These are phyloP conservation scores for Glycyrrhiza uralensis DNA, from an alignment of 306 rosid species.

Conservation along the genomic window DNA sequence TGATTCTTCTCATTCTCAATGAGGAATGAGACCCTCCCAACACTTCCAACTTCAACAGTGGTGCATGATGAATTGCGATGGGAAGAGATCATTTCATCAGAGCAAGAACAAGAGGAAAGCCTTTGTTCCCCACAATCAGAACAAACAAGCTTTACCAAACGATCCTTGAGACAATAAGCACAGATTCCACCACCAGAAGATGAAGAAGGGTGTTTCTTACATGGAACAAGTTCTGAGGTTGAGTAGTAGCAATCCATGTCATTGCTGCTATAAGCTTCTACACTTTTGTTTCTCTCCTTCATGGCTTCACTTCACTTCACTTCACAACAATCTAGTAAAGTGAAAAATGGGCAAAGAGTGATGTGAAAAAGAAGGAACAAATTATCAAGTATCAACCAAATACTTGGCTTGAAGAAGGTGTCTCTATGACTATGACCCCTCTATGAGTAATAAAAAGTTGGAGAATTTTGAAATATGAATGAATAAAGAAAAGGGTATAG, in stretches of 20 bases:
- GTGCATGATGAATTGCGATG: slow-evolving; percentile 86
- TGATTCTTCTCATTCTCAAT: slow-evolving; percentile 78
- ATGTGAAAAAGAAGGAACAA: not conserved
- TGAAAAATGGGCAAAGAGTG: not conserved
- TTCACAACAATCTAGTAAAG: too few relatives aligned
- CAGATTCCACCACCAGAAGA: slow-evolving; percentile 88
- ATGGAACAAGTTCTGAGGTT: slow-evolving; percentile 56
- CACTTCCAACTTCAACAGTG: slow-evolving; percentile 81
- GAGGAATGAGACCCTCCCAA: slow-evolving; percentile 85
- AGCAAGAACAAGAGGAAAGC: slow-evolving; percentile 94
- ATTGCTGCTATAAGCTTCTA: slow-evolving; percentile 39
- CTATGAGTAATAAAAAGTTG: slow-evolving; percentile 28
- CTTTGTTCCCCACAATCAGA: slow-evolving; percentile 99
- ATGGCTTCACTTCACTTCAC: slow-evolving; percentile 36
- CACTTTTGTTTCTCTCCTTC: slow-evolving; percentile 81
- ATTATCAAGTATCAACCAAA: too few relatives aligned
- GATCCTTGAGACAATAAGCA: slow-evolving; percentile 82
- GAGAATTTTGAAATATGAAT: slow-evolving; percentile 39
- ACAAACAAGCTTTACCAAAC: slow-evolving; percentile 74
- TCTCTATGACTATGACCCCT: slow-evolving; percentile 21
- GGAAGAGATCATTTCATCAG: slow-evolving; percentile 84
- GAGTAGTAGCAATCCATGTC: slow-evolving; percentile 77
- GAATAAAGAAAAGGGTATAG: too few relatives aligned
- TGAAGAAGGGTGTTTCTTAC: slow-evolving; percentile 81
- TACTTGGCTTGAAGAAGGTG: slow-evolving; percentile 34